Percentiles rank a stretch among this genome's conserved stretches.
phyloP scores from a whole-genome alignment of 345 rosid genomes.

The Brassica cretica region DNA sequence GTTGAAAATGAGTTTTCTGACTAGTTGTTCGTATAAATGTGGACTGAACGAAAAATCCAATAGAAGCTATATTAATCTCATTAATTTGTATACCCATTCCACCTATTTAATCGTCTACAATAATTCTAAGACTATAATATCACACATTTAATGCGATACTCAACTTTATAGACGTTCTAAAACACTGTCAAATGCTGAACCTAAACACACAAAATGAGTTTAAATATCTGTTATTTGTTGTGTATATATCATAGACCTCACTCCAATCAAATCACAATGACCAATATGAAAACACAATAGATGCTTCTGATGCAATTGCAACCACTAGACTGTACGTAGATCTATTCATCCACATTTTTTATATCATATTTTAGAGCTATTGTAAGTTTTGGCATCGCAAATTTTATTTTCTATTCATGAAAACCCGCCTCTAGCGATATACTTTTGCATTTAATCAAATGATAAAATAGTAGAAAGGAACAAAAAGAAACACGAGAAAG shows the following conservation, averaged over 20 bases:
- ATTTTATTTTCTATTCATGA: conserved; percentile 3
- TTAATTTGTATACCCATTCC: conserved; percentile 12
- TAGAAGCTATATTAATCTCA: conserved; percentile 16
- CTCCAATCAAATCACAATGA: too few relatives aligned
- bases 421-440: not conserved
- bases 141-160: not conserved
- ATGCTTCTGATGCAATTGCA: too few relatives aligned
- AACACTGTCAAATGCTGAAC: conserved; percentile 7
- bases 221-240: too few relatives aligned
- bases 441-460: not conserved
- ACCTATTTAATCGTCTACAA: not conserved
- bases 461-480: not conserved
- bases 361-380: not conserved
- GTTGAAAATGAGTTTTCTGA: not conserved
- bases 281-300: too few relatives aligned
- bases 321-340: too few relatives aligned
- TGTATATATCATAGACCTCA: too few relatives aligned
- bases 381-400: not conserved
- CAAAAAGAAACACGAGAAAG: not conserved
- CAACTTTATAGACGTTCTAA: not conserved
- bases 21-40: conserved; percentile 9
- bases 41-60: conserved; percentile 8
- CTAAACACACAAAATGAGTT: not conserved
- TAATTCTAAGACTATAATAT: not conserved
- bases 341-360: not conserved